Base-by-base conservation (phyloP, 129 eudicot species). In the carrot (Daucus carota) region DNA sequence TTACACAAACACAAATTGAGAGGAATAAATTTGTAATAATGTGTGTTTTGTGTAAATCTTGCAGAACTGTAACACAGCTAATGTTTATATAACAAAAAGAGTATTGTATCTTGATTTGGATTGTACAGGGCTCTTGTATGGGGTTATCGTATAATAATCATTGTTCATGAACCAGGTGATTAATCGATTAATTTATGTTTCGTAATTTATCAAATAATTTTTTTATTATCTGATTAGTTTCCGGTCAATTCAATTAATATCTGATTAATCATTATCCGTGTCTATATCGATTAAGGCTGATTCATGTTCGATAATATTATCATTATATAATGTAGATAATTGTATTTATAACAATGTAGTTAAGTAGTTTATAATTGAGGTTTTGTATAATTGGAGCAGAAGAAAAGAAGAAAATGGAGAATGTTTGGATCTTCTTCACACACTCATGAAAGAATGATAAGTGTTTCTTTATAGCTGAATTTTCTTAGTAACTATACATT, bases 401-500 rank as follows among this genome's bases (percentile, higher is more conserved):
- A 57, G 65, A 57, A 57, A n/a, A 24, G 31, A 57, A 57, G 65
- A 57, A 57, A n/a, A n/a, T n/a, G 31, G 9, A 24, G 15, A 57
- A 57, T 5, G n/a, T 54, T 54, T 54, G n/a, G 62, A 29, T 12
- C 65, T 31, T 65, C 11, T 12, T 29, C 73, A 73, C 76, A 81
- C 66, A 80, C 76, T 54, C 48, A 46, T 36, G 48, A 41, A n/a
- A 32, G 29, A n/a, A 22, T 6, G 13, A 34, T 70, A 52, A 13
- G 57, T 26, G 17, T 63, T n/a, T 65, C 47, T 77, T 6, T 50
- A 75, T 76, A 74, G 31, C 65, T 65, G 40, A 67, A 29, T 46
- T 73, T 47, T 34, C 80, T 72, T n/a, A 10, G 6, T 20, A 46
- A 34, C 38, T 52, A n/a, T 57, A 42, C 76, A 78, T 78, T 54